Conservation (phyloP, 148 eudicot genomes). For the Heliosperma pusillum region DNA sequence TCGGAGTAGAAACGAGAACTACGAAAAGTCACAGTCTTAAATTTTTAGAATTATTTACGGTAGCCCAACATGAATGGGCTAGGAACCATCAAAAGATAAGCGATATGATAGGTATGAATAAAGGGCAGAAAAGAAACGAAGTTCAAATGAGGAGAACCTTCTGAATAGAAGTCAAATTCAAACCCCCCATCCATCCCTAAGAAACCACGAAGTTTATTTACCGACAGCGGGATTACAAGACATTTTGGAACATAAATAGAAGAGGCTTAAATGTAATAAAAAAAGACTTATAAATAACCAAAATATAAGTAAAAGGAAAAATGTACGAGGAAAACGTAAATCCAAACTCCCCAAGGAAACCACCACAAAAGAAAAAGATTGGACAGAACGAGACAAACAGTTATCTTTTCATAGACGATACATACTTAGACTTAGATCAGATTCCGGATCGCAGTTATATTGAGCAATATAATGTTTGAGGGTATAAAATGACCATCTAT, state of each 20-base stretch:
- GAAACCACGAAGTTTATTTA: too few species aligned
- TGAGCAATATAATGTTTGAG: conserved; percentile 82
- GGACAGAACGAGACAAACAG: not conserved
- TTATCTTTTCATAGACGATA: conserved; percentile 2
- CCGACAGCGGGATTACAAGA: too few species aligned
- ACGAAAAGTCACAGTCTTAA: not conserved
- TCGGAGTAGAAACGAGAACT: not conserved
- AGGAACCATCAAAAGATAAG: not conserved
- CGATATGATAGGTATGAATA: not conserved
- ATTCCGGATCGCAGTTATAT: conserved; percentile 76
- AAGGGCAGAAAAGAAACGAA: not conserved
- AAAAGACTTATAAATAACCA: too few species aligned
- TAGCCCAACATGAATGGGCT: not conserved
- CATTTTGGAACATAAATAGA: too few species aligned
- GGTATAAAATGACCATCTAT: conserved; percentile 95
- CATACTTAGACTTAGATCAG: conserved; percentile 91
- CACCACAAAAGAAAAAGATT: not conserved
- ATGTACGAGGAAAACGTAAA: too few species aligned
- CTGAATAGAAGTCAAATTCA: too few species aligned
- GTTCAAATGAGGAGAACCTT: not conserved
- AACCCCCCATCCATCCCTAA: too few species aligned
- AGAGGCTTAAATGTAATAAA: too few species aligned
- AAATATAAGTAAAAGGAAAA: too few species aligned
- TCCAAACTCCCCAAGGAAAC: not conserved
- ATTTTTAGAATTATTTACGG: not conserved